Evolutionary conservation across 768 basidiomycete species (phyloP), one percentile per base, ranked within the genome.

Genomic region (Lentinus tigrinus): DNA sequence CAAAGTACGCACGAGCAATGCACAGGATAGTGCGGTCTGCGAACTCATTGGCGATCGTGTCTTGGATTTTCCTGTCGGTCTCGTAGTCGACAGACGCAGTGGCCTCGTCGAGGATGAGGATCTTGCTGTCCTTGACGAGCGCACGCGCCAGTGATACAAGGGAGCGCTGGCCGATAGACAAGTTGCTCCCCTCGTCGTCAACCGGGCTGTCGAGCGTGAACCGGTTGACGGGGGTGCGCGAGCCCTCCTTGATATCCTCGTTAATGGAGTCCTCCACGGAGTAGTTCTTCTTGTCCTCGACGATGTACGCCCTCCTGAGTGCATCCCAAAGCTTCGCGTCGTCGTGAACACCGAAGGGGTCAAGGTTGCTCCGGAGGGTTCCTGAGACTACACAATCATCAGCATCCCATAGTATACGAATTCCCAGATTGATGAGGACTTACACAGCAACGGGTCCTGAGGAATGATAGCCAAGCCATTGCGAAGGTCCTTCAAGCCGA

Each of bases 11-110:
- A 90, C 88, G 92, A 59, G 91, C 91, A 60, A 95, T 95, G 71
- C 90, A 93, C 16, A 95, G 73, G 54, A 95, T 82, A 0, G 95
- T 96, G 62, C 87, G 85, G 70, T 93, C 87, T 43, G 80, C 75
- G 76, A 96, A 98, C 75, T 90, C 88, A 48, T 78, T 77, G 1
- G 91, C 81, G 61, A 98, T 96, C 5, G 95, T 96, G 61, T 89
- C 82, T 69, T 97, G 95, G 58, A 98, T 94, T 70, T 91, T 91
- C 57, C 85, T 77, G 74, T 97, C 95, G 0, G 93, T 95, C 72
- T 91, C 92, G 63, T 87, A 89, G 64, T 94, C 92, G 27, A 94
- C 91, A 11, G 89, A 90, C n/a, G 91, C 91, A 48, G 93, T 95
- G 0, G 93, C 93, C 75, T 95, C 94, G 69, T 97, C 95, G 11